Evolutionary conservation across 2,329 filamentous ascomycete species (phyloP), one percentile per base, ranked within the genome.

Genomic region (Coniochaeta sp.): DNA sequence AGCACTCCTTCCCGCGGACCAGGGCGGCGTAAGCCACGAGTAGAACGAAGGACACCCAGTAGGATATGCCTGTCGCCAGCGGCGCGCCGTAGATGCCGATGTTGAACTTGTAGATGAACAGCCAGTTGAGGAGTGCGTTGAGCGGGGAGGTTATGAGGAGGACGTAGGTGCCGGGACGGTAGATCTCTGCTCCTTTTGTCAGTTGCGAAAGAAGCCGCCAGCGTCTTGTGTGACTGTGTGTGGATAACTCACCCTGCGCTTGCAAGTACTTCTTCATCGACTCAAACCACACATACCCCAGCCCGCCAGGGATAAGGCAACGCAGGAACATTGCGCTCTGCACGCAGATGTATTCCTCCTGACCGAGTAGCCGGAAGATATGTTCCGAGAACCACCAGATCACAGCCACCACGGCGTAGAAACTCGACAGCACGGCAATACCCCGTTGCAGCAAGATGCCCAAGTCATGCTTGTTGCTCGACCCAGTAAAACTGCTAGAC

Each of bases 281-380:
- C 73, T 96, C 91, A 62, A 96, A 96, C 76, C 90, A 96, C 44
- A 96, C 85, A 67, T 96, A 96, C 0, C 91, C 91, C 40, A 96
- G 74, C 0, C 91, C 91, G 0, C 91, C 91, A 0, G 91, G 91
- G 1, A 91, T 89, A 54, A 96, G 74, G 14, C 86, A 84, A 2
- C 81, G 86, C 8, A 96, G 74, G 63, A 96, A 96, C 50, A 77
- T 81, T 1, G 89, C 85, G 58, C 89, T 90, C 62, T 93, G 85
- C 26, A 83, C 76, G 44, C 89, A 91, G 34, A 96, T 87, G 62
- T 88, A 87, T 43, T 90, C 84, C 66, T 92, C 88, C 67, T 96
- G 91, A 0, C 91, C 91, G 0, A 96, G 79, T 0, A 81, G 78
- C 28, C 82, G 81, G 72, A 96, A 96, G 0, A 96, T 70, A 0